Percentiles rank a stretch among this genome's conserved stretches.
Evolutionary conservation across 768 basidiomycete genomes (phyloP).

Genomic region (Lentinula guzmanii): DNA sequence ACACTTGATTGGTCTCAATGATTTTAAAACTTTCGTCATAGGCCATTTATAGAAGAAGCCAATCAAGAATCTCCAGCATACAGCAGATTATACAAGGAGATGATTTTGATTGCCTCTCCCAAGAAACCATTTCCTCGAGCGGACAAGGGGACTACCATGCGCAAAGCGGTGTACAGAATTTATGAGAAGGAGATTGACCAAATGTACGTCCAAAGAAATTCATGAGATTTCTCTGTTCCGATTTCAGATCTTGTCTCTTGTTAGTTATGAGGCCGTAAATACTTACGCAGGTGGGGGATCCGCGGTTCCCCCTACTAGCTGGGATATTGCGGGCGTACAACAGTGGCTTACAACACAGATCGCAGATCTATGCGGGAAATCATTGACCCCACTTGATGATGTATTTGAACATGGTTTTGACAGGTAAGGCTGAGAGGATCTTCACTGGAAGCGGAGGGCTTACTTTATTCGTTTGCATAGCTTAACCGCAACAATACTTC

Average conservation of each 20-base stretch:
- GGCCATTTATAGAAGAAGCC: slow-evolving; percentile 34
- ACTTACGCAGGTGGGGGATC: background rate
- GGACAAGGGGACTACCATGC: slow-evolving; percentile 39
- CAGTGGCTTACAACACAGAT: slow-evolving; percentile 16
- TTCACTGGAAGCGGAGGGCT: background rate
- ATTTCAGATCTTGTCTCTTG: too few relatives aligned
- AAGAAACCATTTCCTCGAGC: slow-evolving; percentile 37
- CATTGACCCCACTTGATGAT: slow-evolving; percentile 6
- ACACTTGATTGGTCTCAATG: background rate
- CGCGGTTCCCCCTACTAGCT: slow-evolving; percentile 13
- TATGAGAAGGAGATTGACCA: slow-evolving; percentile 36
- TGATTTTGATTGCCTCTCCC: slow-evolving; percentile 38
- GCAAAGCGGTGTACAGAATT: slow-evolving; percentile 28
- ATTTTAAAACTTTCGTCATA: slow-evolving; percentile 5
- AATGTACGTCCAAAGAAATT: slow-evolving; percentile 17
- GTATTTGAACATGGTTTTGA: slow-evolving; percentile 25
- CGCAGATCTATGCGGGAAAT: slow-evolving; percentile 8
- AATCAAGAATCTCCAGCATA: slow-evolving; percentile 32
- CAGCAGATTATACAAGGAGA: slow-evolving; percentile 43
- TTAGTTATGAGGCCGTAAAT: background rate
- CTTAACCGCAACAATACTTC: slow-evolving; percentile 21
- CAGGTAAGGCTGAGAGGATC: slow-evolving; percentile 8
- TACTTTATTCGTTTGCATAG: slow-evolving; percentile 1
- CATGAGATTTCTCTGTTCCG: background rate
- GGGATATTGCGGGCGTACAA: slow-evolving; percentile 3